A percentile compares a stretch with the other conserved stretches of the same genome.
Conservation (phyloP, 768 basidiomycete species). For the Tulasnella sp. region DNA sequence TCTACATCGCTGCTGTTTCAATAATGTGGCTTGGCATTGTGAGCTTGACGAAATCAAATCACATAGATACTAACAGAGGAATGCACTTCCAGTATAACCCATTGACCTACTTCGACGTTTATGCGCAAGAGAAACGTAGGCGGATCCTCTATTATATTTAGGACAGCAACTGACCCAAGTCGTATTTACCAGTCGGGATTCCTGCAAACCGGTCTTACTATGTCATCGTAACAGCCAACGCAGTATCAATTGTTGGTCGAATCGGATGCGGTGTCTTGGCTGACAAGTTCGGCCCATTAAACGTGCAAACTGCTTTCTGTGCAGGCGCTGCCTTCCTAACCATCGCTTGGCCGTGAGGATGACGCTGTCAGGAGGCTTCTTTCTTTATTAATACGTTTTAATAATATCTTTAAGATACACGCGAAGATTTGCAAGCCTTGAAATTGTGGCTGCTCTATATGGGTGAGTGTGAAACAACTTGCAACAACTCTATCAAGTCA, state of each 20-base stretch:
- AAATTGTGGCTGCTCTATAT: slow-evolving; percentile 58
- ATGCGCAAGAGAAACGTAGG: slow-evolving; percentile 53
- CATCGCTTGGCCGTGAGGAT: slow-evolving; percentile 66
- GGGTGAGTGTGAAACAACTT: slow-evolving; percentile 46
- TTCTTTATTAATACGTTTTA: background rate
- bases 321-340: slow-evolving; percentile 56
- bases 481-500: background rate
- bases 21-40: slow-evolving; percentile 25
- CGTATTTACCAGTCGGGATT: slow-evolving; percentile 53
- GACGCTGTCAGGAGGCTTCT: background rate
- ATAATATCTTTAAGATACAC: background rate
- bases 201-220: slow-evolving; percentile 30
- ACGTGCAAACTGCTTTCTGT: slow-evolving; percentile 63
- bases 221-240: slow-evolving; percentile 35
- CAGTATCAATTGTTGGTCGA: slow-evolving; percentile 36
- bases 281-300: slow-evolving; percentile 52
- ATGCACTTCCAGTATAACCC: slow-evolving; percentile 20
- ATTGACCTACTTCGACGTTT: slow-evolving; percentile 46
- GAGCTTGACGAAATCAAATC: background rate
- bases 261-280: slow-evolving; percentile 36
- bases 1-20: slow-evolving; percentile 45
- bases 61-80: background rate
- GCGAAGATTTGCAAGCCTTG: slow-evolving; percentile 42
- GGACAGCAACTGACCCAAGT: slow-evolving; percentile 51
- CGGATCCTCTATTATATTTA: slow-evolving; percentile 53